Evolutionary conservation across 2,329 filamentous ascomycete species (phyloP).

Genomic region (Zalaria obscura): DNA sequence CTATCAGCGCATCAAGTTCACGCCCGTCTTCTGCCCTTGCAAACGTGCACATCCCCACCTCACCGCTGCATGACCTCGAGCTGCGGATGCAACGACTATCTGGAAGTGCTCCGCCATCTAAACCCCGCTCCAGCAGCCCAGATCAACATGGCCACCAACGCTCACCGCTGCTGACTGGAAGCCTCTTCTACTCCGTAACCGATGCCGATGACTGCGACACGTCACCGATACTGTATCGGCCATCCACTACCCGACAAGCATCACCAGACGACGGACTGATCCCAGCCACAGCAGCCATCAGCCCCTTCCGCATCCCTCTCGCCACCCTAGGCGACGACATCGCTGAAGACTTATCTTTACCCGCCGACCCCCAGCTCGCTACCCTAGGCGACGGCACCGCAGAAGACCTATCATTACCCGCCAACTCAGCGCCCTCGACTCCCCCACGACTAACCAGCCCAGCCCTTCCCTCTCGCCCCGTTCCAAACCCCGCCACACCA

Average conservation of each 20-base stretch:
- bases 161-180: conserved; percentile 1
- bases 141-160: neutral
- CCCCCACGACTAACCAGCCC: neutral
- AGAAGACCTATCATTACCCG: neutral
- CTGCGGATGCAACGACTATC: conserved; percentile 15
- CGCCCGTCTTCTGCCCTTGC: conserved; percentile 6
- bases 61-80: conserved; percentile 17
- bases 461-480: neutral
- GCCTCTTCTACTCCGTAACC: neutral
- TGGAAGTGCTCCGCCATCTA: conserved; percentile 1
- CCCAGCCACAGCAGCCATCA: neutral
- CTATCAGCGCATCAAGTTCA: neutral
- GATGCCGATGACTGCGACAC: neutral
- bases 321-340: too few relatives aligned
- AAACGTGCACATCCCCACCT: conserved; percentile 11
- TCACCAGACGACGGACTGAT: neutral
- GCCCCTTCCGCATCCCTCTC: neutral
- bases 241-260: too few relatives aligned
- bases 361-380: too few relatives aligned
- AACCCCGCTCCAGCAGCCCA: neutral
- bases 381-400: too few relatives aligned
- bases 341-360: too few relatives aligned
- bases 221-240: neutral
- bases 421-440: neutral
- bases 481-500: neutral